These are phyloP conservation scores for Suhomyces faveliae DNA, from an alignment of 805 yeast genomes.

Conservation along the genomic window DNA sequence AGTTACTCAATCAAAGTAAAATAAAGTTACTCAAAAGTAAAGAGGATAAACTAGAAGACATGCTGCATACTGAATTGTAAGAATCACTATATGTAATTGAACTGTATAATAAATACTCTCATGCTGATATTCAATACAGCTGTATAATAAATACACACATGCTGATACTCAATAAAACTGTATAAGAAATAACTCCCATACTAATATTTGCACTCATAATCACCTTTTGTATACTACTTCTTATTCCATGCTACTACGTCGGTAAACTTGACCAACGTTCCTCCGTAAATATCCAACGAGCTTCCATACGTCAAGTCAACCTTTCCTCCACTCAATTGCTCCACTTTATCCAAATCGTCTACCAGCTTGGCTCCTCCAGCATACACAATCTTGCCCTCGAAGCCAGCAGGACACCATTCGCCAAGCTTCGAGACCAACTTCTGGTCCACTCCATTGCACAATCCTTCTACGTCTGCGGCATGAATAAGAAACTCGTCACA, in stretches of 20 bases:
- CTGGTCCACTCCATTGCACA: slow-evolving; percentile 89
- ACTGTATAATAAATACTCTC: too few species aligned
- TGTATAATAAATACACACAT: too few species aligned
- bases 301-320: slow-evolving; percentile 94
- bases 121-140: too few species aligned
- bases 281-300: slow-evolving; percentile 94
- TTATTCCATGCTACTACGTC: slow-evolving; percentile 78
- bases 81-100: too few species aligned
- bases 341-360: slow-evolving; percentile 65
- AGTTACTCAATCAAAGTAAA: too few species aligned
- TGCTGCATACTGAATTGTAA: too few species aligned
- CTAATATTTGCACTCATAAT: too few species aligned
- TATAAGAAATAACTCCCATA: too few species aligned
- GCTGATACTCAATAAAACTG: too few species aligned
- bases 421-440: slow-evolving; percentile 68
- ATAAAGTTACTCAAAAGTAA: too few species aligned
- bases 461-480: slow-evolving; percentile 98
- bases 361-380: slow-evolving; percentile 94
- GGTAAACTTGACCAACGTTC: slow-evolving; percentile 67
- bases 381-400: slow-evolving; percentile 73
- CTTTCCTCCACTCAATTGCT: slow-evolving; percentile 66
- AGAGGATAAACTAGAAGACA: too few species aligned
- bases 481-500: slow-evolving; percentile 89
- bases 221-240: not conserved
- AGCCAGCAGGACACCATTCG: slow-evolving; percentile 64